A percentile compares a stretch with the other conserved stretches of the same genome.
Conservation (phyloP, 495 filamentous ascomycete species). For the Lindgomyces ingoldianus region DNA sequence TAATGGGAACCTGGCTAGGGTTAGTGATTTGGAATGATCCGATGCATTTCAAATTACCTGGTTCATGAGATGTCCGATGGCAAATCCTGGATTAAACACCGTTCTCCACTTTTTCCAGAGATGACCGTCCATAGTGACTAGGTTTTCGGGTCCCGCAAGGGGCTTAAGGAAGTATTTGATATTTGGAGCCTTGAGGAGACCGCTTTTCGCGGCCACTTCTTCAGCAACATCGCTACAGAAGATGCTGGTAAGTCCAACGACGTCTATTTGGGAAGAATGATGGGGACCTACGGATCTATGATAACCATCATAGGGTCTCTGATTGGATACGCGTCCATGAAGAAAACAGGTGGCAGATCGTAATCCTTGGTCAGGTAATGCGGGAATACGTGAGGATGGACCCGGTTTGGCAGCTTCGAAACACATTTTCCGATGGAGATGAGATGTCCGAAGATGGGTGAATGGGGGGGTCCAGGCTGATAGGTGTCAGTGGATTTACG, state of each 20-base stretch:
- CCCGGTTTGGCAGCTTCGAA: slow-evolving; percentile 27
- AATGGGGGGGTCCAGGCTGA: slow-evolving; percentile 38
- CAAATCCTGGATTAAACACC: slow-evolving; percentile 30
- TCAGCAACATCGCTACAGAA: slow-evolving; percentile 16
- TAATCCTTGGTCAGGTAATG: slow-evolving; percentile 36
- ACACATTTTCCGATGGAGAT: slow-evolving; percentile 22
- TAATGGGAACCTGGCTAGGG: slow-evolving; percentile 42
- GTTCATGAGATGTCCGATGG: slow-evolving; percentile 39
- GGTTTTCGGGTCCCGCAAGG: not conserved
- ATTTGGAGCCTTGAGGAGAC: not conserved
- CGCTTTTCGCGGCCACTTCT: not conserved
- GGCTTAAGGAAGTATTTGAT: not conserved
- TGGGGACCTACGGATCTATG: slow-evolving; percentile 40
- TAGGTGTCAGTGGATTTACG: not conserved
- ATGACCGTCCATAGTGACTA: not conserved
- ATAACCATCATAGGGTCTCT: slow-evolving; percentile 44
- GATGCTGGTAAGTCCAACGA: not conserved
- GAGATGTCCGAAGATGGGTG: slow-evolving; percentile 38
- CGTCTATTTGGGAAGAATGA: slow-evolving; percentile 3
- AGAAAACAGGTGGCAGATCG: slow-evolving; percentile 42
- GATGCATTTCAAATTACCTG: slow-evolving; percentile 21
- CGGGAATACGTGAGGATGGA: slow-evolving; percentile 34
- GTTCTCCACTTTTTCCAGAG: not conserved
- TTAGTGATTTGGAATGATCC: slow-evolving; percentile 24
- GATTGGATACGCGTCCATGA: slow-evolving; percentile 46